These are phyloP conservation scores for Stagonosporopsis rhizophila DNA, from an alignment of 2,329 filamentous ascomycete species.

Conservation along the genomic window DNA sequence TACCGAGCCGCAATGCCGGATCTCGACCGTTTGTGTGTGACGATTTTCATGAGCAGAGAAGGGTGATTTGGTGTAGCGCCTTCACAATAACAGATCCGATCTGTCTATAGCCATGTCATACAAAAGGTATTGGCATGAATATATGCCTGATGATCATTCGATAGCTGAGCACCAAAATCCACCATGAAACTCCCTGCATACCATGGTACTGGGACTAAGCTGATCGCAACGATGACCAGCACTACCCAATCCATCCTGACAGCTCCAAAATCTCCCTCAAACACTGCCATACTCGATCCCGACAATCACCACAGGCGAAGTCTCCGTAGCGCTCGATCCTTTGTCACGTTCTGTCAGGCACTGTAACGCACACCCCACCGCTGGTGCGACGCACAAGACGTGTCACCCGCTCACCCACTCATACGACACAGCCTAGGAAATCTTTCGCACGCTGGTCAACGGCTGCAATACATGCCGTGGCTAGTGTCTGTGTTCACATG, in stretches of 20 bases:
- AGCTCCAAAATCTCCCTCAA: background rate
- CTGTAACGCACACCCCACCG: constrained; percentile 9
- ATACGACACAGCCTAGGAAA: constrained; percentile 6
- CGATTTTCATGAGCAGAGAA: constrained; percentile 13
- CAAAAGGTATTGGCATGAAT: constrained; percentile 2
- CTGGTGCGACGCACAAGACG: constrained; percentile 17
- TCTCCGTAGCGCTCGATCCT: background rate
- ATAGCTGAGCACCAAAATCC: background rate
- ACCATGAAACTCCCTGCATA: background rate
- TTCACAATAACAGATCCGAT: constrained; percentile 3
- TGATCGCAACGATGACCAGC: background rate
- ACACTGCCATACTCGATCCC: background rate
- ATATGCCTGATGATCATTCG: background rate
- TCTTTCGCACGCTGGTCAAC: constrained; percentile 4
- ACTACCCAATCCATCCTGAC: background rate
- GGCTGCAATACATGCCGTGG: constrained; percentile 6
- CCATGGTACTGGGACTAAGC: constrained; percentile 5
- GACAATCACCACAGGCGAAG: background rate
- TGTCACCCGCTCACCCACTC: constrained; percentile 13
- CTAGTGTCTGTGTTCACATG: background rate
- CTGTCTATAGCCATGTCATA: background rate
- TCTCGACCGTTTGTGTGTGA: constrained; percentile 20
- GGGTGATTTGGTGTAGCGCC: constrained; percentile 20
- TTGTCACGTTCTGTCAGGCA: constrained; percentile 21
- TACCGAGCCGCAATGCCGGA: constrained; percentile 16